Evolutionary conservation across 2,329 filamentous ascomycete genomes (phyloP).

Genomic region (Coniochaeta pulveracea): DNA sequence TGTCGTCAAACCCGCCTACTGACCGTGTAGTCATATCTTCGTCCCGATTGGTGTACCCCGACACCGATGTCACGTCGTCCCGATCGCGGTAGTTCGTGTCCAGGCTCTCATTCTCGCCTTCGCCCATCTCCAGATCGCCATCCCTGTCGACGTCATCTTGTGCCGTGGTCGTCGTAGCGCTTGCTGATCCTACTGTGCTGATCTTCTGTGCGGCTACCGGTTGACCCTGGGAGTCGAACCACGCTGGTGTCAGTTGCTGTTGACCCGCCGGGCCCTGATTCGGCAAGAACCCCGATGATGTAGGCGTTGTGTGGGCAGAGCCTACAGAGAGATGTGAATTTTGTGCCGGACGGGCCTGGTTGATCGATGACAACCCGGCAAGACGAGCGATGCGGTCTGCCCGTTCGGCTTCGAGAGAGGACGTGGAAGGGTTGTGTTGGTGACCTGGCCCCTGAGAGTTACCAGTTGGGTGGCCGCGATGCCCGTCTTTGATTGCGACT

Average conservation of each 20-base stretch:
- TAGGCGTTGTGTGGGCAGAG: background rate
- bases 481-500: conserved; percentile 91
- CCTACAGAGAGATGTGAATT: conserved; percentile 12
- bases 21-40: conserved; percentile 37
- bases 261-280: conserved; percentile 31
- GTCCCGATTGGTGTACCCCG: conserved; percentile 48
- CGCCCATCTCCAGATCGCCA: conserved; percentile 31
- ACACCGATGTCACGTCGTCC: conserved; percentile 28
- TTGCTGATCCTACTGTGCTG: conserved; percentile 85
- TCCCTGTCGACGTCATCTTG: conserved; percentile 38
- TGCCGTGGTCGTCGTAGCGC: conserved; percentile 55
- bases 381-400: conserved; percentile 92
- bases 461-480: conserved; percentile 69
- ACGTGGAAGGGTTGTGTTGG: conserved; percentile 49
- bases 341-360: conserved; percentile 48
- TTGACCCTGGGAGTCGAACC: conserved; percentile 70
- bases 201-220: conserved; percentile 61
- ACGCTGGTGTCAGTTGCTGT: conserved; percentile 43
- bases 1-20: conserved; percentile 47
- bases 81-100: conserved; percentile 47
- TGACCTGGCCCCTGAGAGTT: conserved; percentile 46
- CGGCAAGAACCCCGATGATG: conserved; percentile 33
- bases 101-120: conserved; percentile 63
- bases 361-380: conserved; percentile 79
- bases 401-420: conserved; percentile 79